phyloP scores from a whole-genome alignment of 2,329 filamentous ascomycete genomes.

The Cladosporium velox region DNA sequence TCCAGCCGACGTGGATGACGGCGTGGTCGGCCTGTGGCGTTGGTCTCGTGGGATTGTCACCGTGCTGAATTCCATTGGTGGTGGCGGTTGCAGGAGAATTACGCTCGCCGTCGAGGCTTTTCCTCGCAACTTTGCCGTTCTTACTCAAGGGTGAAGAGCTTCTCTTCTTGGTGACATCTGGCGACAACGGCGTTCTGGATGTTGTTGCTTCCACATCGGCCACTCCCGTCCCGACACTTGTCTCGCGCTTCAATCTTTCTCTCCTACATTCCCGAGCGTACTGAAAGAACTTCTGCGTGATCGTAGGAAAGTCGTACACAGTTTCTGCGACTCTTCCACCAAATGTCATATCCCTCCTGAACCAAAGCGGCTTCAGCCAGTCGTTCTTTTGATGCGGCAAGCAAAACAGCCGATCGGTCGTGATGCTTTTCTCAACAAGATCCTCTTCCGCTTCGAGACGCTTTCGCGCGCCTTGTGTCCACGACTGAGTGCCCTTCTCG shows the following conservation, averaged over 20 bases:
- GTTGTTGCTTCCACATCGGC: neutral
- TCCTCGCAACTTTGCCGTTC: neutral
- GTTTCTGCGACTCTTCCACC: neutral
- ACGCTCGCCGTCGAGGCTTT: neutral
- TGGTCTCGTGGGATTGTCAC: neutral
- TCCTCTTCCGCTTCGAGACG: neutral
- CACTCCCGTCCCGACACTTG: too few relatives aligned
- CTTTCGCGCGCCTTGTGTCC: neutral
- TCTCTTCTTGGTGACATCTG: neutral
- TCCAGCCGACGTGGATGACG: neutral
- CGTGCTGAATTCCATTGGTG: neutral
- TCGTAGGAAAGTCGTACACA: neutral
- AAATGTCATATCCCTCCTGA: neutral
- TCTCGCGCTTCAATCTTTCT: neutral
- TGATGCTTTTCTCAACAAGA: neutral
- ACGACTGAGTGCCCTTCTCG: neutral
- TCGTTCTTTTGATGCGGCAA: neutral
- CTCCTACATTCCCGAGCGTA: neutral
- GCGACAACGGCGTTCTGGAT: neutral
- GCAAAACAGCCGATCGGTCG: neutral
- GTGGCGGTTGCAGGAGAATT: neutral
- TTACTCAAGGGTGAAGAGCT: neutral
- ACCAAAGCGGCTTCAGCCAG: neutral
- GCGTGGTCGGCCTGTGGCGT: neutral
- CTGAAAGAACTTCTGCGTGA: neutral